Evolutionary conservation across 257 asterid genomes (phyloP).

Genomic region (Ophiorrhiza pumila): DNA sequence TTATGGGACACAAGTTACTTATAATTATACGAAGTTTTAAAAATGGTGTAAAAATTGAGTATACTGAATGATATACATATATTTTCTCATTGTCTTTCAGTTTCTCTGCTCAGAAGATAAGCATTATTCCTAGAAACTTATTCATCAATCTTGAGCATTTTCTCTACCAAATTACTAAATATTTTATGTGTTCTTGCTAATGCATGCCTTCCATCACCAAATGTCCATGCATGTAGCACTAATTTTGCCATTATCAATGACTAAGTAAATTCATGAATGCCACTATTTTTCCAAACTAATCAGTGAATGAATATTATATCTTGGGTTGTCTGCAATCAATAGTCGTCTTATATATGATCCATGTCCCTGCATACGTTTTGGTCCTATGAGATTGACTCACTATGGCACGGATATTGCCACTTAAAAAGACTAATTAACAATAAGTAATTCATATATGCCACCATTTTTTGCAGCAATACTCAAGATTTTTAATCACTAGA

Average conservation of each 20-base stretch:
- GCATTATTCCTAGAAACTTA: too few species aligned
- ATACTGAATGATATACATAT: too few species aligned
- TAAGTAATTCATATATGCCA: neutral
- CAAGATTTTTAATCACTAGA: neutral
- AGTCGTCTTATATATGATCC: too few species aligned
- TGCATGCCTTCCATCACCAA: neutral
- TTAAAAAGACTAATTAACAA: neutral
- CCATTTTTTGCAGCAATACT: neutral
- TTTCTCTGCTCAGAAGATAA: conserved; percentile 28
- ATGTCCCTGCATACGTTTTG: too few species aligned
- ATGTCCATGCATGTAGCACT: neutral
- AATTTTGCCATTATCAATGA: neutral
- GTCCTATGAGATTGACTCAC: neutral
- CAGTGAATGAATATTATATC: too few species aligned
- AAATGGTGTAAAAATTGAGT: too few species aligned
- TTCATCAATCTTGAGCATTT: conserved; percentile 16
- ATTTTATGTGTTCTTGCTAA: neutral
- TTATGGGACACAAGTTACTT: too few species aligned
- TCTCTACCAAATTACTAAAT: neutral
- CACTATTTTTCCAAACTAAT: neutral
- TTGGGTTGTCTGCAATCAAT: too few species aligned
- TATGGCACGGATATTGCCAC: neutral
- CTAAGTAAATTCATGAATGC: neutral
- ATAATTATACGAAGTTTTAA: too few species aligned
- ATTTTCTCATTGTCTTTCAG: conserved; percentile 8